Evolutionary conservation across 129 eudicot species (phyloP).

Genomic region (Solidago caesia): DNA sequence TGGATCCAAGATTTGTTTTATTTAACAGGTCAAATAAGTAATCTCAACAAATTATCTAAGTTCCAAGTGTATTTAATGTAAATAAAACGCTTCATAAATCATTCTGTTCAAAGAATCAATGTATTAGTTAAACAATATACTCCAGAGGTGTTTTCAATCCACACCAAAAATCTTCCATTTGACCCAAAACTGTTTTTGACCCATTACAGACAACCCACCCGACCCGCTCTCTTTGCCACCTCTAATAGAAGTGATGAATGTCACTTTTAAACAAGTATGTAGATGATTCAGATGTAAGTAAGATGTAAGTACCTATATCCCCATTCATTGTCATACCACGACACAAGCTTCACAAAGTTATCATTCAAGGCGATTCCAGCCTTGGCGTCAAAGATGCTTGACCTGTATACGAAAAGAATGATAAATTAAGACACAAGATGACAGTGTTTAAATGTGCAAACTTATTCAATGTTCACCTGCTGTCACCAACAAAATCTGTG

Average conservation of each 20-base stretch:
- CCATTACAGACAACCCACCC: background rate
- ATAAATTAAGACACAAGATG: background rate
- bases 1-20: no score
- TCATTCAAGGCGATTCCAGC: conserved; percentile 71
- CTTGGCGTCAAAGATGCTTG: conserved; percentile 76
- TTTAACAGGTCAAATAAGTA: no score
- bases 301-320: conserved; percentile 53
- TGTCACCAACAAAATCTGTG: conserved; percentile 4
- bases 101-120: no score
- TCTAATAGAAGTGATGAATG: no score
- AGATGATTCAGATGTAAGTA: background rate
- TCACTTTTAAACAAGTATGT: background rate
- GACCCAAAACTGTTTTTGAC: background rate
- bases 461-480: background rate
- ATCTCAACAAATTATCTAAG: no score
- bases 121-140: no score
- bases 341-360: conserved; percentile 62
- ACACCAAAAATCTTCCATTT: background rate
- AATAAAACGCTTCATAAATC: no score
- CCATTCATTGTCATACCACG: conserved; percentile 81
- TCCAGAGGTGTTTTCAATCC: background rate
- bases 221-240: background rate
- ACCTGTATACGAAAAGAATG: conserved; percentile 28
- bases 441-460: no score
- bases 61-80: no score